Conservation (phyloP, 306 rosid species). For the Adenanthera pavonina region DNA sequence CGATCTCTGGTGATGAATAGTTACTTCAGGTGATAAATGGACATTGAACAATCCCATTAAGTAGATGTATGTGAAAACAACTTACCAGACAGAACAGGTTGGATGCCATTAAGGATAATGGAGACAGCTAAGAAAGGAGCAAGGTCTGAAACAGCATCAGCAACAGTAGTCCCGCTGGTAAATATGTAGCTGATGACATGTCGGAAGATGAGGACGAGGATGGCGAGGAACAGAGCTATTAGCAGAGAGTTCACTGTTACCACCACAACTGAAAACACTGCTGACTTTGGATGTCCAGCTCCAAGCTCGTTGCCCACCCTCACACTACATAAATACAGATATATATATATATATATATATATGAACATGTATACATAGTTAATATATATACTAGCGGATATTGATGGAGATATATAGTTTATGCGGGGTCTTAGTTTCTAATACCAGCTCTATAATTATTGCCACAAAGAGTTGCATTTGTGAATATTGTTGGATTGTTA, state of each 20-base stretch:
- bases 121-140: conserved; percentile 50
- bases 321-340: conserved; percentile 36
- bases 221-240: conserved; percentile 42
- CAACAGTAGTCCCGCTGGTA: conserved; percentile 47
- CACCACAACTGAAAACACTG: conserved; percentile 46
- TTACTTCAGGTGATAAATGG: too few species aligned
- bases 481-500: too few species aligned
- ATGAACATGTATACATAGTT: too few species aligned
- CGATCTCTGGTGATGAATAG: too few species aligned
- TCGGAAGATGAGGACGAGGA: conserved; percentile 43
- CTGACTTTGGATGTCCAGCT: conserved; percentile 63
- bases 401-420: too few species aligned
- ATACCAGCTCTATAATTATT: too few species aligned
- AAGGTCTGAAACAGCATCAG: conserved; percentile 57
- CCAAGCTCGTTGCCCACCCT: conserved; percentile 66
- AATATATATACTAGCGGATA: not conserved
- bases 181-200: conserved; percentile 48
- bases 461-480: too few species aligned
- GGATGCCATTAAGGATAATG: conserved; percentile 54
- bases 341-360: too few species aligned
- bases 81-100: conserved; percentile 59
- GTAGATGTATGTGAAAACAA: not conserved
- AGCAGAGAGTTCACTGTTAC: conserved; percentile 46
- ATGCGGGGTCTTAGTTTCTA: not conserved
- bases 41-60: too few species aligned